A percentile compares a stretch with the other conserved stretches of the same genome.
These are phyloP conservation scores for Venturia aucupariae DNA, from an alignment of 2,329 filamentous ascomycete genomes.

Conservation along the genomic window DNA sequence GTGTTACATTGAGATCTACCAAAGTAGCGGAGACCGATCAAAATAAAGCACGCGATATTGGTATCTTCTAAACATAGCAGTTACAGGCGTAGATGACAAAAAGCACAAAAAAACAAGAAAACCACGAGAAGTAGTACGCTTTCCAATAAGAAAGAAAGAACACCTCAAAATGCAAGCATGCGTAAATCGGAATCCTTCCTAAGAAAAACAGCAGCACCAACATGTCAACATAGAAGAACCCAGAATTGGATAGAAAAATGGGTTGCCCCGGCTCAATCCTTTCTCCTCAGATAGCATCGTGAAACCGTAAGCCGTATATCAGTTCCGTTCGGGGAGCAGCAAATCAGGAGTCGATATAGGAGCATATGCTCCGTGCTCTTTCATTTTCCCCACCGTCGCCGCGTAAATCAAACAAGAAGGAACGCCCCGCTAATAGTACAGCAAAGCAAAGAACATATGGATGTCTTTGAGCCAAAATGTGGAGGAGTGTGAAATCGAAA, in stretches of 20 bases:
- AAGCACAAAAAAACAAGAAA: neutral
- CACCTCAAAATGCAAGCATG: neutral
- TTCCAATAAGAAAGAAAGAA: neutral
- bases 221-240: neutral
- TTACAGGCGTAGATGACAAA: neutral
- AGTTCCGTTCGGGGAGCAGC: too few species aligned
- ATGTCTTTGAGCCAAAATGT: neutral
- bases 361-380: neutral
- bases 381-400: neutral
- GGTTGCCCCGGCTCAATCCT: neutral
- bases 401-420: neutral
- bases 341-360: neutral
- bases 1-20: neutral
- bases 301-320: neutral
- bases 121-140: neutral
- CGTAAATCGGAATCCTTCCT: neutral
- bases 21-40: neutral
- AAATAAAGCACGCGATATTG: conserved; percentile 1
- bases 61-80: neutral
- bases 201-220: neutral
- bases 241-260: neutral
- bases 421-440: conserved; percentile 7
- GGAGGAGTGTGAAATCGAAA: neutral
- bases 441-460: neutral
- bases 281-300: neutral